Base-by-base conservation (phyloP, 768 basidiomycete species). In the Mycena kentingensis region DNA sequence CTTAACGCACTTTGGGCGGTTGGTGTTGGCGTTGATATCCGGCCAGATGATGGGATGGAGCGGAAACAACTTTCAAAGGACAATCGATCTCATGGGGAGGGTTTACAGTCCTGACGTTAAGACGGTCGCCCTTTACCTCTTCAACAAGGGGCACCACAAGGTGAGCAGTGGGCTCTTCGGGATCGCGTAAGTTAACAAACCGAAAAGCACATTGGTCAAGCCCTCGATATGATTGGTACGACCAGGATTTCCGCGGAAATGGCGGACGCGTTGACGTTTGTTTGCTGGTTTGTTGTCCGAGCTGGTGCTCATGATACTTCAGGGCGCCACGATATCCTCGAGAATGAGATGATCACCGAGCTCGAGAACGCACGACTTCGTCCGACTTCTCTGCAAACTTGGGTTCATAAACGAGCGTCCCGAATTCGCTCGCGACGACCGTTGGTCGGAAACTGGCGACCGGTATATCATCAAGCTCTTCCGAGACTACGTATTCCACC, bases 391-490 rank as follows among this genome's bases (percentile, higher is more conserved):
- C 54, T 86, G 86, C 68, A 99, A 98, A 72, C 87, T 99, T 61
- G 93, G 93, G 0, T 98, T 99, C 70, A 98, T 99, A 73, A 98
- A 98, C 67, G 97, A 99, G 66, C 80, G 97, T n/a, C 96, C 97
- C 3, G 97, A 98, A 93, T 98, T 97, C 62, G 88, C 94, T n/a
- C 87, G 89, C 35, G 96, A 98, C 63, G 85, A 91, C 2, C 82
- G 95, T 3, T 99, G 97, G 97, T 94, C 95, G 12, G 97, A 99
- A 66, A 98, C 97, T 0, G 97, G 97, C 2, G 97, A 99, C 65
- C 77, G 96, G 55, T 99, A 99, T 67, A 93, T 98, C 66, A 82
- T 99, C 76, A 98, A 97, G 77, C 81, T 99, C 39, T 98, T 99
- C 80, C 82, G 97, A 16, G 97, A 99, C 69, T 95, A 90, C 62